Percentiles rank a stretch among this genome's conserved stretches.
Conservation (phyloP, 805 yeast genomes). For the Wickerhamiella azyma region DNA sequence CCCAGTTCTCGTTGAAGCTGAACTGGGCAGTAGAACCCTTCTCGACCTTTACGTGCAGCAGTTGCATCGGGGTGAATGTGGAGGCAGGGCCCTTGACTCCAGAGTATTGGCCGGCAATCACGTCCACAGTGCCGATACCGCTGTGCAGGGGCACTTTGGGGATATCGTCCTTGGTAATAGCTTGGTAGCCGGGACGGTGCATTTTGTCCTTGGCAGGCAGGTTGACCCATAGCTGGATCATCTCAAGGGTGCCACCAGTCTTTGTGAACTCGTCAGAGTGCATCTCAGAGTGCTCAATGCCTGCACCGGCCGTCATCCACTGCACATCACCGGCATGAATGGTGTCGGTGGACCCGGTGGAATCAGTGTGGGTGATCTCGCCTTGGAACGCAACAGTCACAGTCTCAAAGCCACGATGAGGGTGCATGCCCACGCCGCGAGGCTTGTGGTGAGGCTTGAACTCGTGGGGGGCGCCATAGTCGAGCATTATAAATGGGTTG, state of each 20-base stretch:
- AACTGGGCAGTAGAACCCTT: slow-evolving; percentile 57
- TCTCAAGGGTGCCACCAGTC: slow-evolving; percentile 36
- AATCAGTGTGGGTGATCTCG: slow-evolving; percentile 65
- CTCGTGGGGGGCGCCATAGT: slow-evolving; percentile 7
- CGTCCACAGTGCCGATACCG: slow-evolving; percentile 44
- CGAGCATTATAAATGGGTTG: slow-evolving; percentile 10
- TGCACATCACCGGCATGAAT: slow-evolving; percentile 71
- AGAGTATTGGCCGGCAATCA: slow-evolving; percentile 61
- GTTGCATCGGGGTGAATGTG: slow-evolving; percentile 71
- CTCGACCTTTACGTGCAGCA: slow-evolving; percentile 49
- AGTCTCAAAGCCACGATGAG: slow-evolving; percentile 75
- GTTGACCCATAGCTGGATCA: slow-evolving; percentile 82
- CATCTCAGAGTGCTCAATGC: slow-evolving; percentile 75
- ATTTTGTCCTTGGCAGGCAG: slow-evolving; percentile 51
- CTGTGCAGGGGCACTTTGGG: slow-evolving; percentile 48
- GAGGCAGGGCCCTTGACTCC: slow-evolving; percentile 61
- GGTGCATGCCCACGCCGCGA: slow-evolving; percentile 32
- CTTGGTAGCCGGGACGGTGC: slow-evolving; percentile 62
- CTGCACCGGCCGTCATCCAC: slow-evolving; percentile 86
- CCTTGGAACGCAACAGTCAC: slow-evolving; percentile 53
- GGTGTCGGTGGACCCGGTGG: slow-evolving; percentile 69
- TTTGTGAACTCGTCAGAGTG: slow-evolving; percentile 15
- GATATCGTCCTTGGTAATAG: slow-evolving; percentile 50
- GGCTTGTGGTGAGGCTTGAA: slow-evolving; percentile 7
- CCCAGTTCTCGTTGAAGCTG: slow-evolving; percentile 43